Percentiles rank a stretch among this genome's conserved stretches.
phyloP scores from a whole-genome alignment of 495 filamentous ascomycete genomes.

The Xylaria venustula region DNA sequence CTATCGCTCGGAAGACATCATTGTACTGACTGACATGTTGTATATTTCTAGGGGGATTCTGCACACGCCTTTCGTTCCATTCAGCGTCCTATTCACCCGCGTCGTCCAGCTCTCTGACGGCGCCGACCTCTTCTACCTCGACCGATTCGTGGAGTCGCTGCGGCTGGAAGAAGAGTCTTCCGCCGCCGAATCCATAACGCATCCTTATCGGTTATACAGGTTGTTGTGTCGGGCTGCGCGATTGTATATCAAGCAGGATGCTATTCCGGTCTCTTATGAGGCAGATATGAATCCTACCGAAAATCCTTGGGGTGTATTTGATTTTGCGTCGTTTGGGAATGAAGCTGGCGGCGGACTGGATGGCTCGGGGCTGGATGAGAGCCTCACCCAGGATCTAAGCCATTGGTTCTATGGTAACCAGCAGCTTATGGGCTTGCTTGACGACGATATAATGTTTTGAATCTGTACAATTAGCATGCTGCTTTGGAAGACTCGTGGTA shows the following conservation, averaged over 20 bases:
- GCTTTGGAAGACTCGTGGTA: not conserved
- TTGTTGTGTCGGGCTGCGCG: slow-evolving; percentile 26
- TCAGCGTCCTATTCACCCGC: slow-evolving; percentile 28
- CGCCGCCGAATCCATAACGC: slow-evolving; percentile 15
- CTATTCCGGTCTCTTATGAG: not conserved
- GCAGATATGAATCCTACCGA: not conserved
- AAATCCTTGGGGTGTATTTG: slow-evolving; percentile 3
- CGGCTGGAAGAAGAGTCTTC: slow-evolving; percentile 6
- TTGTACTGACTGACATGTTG: no score
- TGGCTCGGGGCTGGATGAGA: not conserved
- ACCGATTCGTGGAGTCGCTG: slow-evolving; percentile 25
- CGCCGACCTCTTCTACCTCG: slow-evolving; percentile 18
- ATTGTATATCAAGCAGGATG: slow-evolving; percentile 19
- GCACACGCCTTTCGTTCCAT: slow-evolving; percentile 28
- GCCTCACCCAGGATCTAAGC: slow-evolving; percentile 10
- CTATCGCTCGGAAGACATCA: no score
- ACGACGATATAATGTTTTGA: slow-evolving; percentile 19
- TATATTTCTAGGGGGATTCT: slow-evolving; percentile 29
- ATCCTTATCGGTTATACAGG: slow-evolving; percentile 25
- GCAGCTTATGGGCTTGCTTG: slow-evolving; percentile 27
- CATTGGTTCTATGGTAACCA: slow-evolving; percentile 30
- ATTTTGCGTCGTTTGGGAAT: slow-evolving; percentile 4
- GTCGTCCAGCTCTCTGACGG: slow-evolving; percentile 23
- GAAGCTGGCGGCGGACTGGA: not conserved
- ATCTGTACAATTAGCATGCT: not conserved